Conservation (phyloP, 2,329 filamentous ascomycete species). For the Colletotrichum brevisporum region DNA sequence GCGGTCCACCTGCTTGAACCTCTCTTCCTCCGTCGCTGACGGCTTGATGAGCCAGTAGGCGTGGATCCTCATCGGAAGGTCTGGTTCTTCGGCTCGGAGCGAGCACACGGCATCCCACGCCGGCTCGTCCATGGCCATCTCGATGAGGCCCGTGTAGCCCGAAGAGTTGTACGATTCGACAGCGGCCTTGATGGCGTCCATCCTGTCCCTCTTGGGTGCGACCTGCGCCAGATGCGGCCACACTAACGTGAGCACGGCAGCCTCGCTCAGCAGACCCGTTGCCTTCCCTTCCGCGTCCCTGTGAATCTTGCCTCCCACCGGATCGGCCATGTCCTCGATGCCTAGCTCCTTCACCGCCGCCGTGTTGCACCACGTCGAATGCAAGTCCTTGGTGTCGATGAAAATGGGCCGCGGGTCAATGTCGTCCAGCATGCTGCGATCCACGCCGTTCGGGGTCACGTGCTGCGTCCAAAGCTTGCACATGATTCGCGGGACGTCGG, state of each 20-base stretch:
- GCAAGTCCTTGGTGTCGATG: constrained; percentile 69
- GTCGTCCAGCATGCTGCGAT: constrained; percentile 65
- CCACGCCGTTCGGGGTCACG: constrained; percentile 61
- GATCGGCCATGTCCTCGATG: constrained; percentile 60
- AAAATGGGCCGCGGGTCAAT: constrained; percentile 69
- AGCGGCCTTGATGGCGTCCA: constrained; percentile 62
- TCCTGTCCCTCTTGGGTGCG: constrained; percentile 62
- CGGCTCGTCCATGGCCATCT: constrained; percentile 74
- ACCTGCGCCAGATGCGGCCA: constrained; percentile 68
- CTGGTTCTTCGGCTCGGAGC: constrained; percentile 55
- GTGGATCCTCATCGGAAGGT: constrained; percentile 61
- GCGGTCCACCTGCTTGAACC: constrained; percentile 63
- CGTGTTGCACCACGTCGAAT: constrained; percentile 70
- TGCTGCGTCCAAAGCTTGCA: constrained; percentile 71
- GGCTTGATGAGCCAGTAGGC: constrained; percentile 72
- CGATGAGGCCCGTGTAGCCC: constrained; percentile 69
- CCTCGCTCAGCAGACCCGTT: constrained; percentile 66
- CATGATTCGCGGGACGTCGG: constrained; percentile 63
- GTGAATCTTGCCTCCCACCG: constrained; percentile 66
- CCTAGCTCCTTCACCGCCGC: constrained; percentile 65
- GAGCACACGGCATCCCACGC: constrained; percentile 66
- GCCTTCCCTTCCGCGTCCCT: constrained; percentile 62
- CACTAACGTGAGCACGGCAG: constrained; percentile 65
- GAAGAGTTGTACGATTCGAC: constrained; percentile 64
- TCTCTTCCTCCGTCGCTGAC: constrained; percentile 55